A percentile compares a stretch with the other conserved stretches of the same genome.
Conservation (phyloP, 352 stramenopile genomes). For the Globisporangium radiosum region DNA sequence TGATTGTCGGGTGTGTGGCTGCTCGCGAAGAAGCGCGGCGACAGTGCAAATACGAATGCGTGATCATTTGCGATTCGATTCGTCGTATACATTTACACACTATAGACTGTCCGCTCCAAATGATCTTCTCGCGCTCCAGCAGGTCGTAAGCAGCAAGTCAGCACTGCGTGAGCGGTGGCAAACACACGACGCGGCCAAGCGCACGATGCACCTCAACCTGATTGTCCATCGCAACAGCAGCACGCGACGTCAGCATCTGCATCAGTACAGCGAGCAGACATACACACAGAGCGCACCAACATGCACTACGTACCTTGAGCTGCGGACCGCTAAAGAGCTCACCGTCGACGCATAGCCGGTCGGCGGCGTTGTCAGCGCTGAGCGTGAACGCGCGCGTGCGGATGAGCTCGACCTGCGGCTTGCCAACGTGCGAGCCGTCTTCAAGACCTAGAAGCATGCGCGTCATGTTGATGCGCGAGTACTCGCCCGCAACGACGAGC, state of each 20-base stretch:
- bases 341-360: constrained; percentile 57
- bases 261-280: neutral
- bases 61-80: too few species aligned
- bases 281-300: neutral
- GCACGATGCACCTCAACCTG: constrained; percentile 33
- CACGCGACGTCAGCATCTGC: neutral
- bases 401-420: constrained; percentile 39
- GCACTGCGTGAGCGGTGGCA: constrained; percentile 8
- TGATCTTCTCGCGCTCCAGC: too few species aligned
- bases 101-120: too few species aligned
- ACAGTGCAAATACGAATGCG: too few species aligned
- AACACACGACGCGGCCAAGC: constrained; percentile 32
- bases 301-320: constrained; percentile 18
- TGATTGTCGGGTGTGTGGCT: too few species aligned
- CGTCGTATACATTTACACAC: too few species aligned
- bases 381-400: constrained; percentile 55
- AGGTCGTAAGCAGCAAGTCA: too few species aligned
- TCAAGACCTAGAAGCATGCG: constrained; percentile 50
- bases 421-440: constrained; percentile 35
- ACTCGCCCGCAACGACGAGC: constrained; percentile 38
- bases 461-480: constrained; percentile 31
- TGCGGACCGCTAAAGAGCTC: constrained; percentile 44
- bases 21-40: too few species aligned
- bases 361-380: constrained; percentile 19
- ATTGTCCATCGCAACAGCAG: neutral